phyloP scores from a whole-genome alignment of 495 filamentous ascomycete genomes.

The Pyrenopolyporus hunteri region DNA sequence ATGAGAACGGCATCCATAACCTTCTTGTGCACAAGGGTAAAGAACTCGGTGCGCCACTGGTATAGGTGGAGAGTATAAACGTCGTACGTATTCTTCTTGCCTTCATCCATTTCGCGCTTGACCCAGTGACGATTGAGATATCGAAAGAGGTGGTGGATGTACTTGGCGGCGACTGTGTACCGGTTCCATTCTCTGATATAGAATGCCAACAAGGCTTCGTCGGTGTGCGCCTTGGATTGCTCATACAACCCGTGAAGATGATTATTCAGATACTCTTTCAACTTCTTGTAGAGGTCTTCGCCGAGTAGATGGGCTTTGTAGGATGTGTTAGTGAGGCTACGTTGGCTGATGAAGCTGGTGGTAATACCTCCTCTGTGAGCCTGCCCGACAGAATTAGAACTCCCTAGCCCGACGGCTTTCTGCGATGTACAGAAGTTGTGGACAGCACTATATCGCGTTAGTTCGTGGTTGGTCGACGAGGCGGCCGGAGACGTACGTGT shows the following conservation, averaged over 20 bases:
- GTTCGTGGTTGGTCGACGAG: conserved; percentile 1
- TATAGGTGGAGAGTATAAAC: conserved; percentile 97
- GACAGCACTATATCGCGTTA: conserved; percentile 69
- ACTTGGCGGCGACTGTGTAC: conserved; percentile 93
- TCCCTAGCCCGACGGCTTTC: conserved; percentile 69
- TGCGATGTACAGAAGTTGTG: conserved; percentile 99
- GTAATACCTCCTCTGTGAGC: conserved; percentile 80
- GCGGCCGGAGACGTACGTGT: conserved; percentile 71
- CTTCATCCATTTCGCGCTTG: conserved; percentile 97
- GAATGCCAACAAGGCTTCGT: conserved; percentile 90
- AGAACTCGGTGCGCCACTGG: conserved; percentile 91
- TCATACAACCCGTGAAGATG: conserved; percentile 72
- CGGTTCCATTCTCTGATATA: conserved; percentile 97
- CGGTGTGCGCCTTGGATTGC: conserved; percentile 75
- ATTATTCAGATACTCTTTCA: conserved; percentile 78
- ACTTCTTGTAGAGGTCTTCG: conserved; percentile 92
- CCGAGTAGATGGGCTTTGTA: conserved; percentile 92
- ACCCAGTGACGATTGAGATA: conserved; percentile 99
- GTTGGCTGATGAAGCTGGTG: background rate
- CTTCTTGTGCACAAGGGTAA: conserved; percentile 76
- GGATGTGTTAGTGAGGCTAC: conserved; percentile 30
- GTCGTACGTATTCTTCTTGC: conserved; percentile 97
- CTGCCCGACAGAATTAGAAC: conserved; percentile 46
- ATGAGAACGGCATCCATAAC: conserved; percentile 96
- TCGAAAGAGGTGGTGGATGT: conserved; percentile 94